Evolutionary conservation across 169 alveolate genomes (phyloP).

Genomic region (Babesia bovis): DNA sequence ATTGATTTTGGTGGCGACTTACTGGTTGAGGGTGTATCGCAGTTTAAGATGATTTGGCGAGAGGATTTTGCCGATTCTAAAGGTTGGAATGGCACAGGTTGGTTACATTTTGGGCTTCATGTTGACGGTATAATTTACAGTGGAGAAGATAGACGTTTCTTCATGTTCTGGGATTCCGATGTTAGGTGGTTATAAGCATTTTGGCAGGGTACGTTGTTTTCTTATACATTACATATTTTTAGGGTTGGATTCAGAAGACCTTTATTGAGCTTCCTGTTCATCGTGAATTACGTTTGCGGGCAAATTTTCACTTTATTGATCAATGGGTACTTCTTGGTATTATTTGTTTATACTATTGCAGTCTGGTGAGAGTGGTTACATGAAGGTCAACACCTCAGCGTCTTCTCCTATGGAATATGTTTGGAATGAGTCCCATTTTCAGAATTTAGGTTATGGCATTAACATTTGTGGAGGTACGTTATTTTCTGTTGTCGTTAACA

Average conservation of each 20-base stretch:
- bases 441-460: slow-evolving; percentile 38
- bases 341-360: not conserved
- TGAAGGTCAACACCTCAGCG: slow-evolving; percentile 63
- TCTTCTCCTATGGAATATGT: slow-evolving; percentile 69
- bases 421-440: slow-evolving; percentile 73
- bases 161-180: slow-evolving; percentile 74
- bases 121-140: slow-evolving; percentile 8
- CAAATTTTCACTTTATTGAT: slow-evolving; percentile 74
- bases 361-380: slow-evolving; percentile 74
- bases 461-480: slow-evolving; percentile 76
- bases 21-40: slow-evolving; percentile 65
- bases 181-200: slow-evolving; percentile 74
- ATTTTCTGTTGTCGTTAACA: not conserved
- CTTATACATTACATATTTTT: not conserved
- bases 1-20: slow-evolving; percentile 70
- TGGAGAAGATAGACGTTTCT: slow-evolving; percentile 66
- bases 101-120: not conserved
- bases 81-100: slow-evolving; percentile 78
- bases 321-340: slow-evolving; percentile 55
- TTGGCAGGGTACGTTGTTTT: slow-evolving; percentile 38
- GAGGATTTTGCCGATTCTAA: slow-evolving; percentile 68
- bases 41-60: slow-evolving; percentile 74
- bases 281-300: slow-evolving; percentile 69
- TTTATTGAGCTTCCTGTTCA: slow-evolving; percentile 76
- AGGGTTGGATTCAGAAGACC: slow-evolving; percentile 70